These are phyloP conservation scores for Lachnellula suecica DNA, from an alignment of 2,329 filamentous ascomycete genomes.

Conservation along the genomic window DNA sequence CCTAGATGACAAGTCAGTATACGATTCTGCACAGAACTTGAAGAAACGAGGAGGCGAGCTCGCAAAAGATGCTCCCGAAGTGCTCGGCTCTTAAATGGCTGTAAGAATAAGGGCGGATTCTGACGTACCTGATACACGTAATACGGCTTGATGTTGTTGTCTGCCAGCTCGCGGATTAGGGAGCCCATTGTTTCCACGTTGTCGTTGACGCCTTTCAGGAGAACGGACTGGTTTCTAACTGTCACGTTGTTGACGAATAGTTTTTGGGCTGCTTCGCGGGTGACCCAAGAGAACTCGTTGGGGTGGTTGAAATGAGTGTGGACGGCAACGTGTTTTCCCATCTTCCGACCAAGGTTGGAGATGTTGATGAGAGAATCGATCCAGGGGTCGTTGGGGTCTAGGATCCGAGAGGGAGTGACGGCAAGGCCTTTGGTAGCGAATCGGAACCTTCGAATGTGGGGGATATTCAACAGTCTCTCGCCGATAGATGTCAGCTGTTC, in stretches of 20 bases:
- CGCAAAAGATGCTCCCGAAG: too few species aligned
- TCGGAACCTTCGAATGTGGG: constrained; percentile 58
- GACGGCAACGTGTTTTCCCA: constrained; percentile 59
- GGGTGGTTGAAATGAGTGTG: constrained; percentile 68
- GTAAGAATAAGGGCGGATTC: too few species aligned
- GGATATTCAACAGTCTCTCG: constrained; percentile 53
- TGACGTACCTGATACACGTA: too few species aligned
- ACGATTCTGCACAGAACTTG: too few species aligned
- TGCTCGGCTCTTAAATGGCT: too few species aligned
- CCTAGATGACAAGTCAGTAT: constrained; percentile 65
- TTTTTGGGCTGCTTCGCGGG: constrained; percentile 47
- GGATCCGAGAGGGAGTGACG: constrained; percentile 54
- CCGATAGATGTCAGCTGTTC: constrained; percentile 54
- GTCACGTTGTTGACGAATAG: constrained; percentile 51
- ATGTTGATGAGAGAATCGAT: constrained; percentile 50
- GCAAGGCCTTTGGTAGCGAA: constrained; percentile 63
- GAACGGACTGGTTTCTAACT: constrained; percentile 60
- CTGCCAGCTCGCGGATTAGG: constrained; percentile 53
- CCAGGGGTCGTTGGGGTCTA: constrained; percentile 55
- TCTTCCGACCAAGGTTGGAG: constrained; percentile 46
- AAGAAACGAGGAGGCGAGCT: too few species aligned
- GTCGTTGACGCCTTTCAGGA: constrained; percentile 60
- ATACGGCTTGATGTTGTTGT: constrained; percentile 58
- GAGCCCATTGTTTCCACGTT: constrained; percentile 48
- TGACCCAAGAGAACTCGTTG: constrained; percentile 61